Conservation (phyloP, 305 asterid genomes). For the Plantago rigida region DNA sequence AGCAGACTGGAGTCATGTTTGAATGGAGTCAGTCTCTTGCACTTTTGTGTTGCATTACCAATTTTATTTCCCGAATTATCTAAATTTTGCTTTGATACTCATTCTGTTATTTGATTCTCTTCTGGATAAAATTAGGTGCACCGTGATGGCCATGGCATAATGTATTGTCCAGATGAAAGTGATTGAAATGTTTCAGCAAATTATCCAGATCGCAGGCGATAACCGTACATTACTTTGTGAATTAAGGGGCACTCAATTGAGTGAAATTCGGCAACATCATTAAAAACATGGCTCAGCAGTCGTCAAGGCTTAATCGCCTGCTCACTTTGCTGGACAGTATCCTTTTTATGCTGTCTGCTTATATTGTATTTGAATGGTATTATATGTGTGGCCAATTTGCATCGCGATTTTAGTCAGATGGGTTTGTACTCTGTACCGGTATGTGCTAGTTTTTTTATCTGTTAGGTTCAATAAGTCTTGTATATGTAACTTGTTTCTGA, state of each 20-base stretch:
- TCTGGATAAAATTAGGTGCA: slow-evolving; percentile 20
- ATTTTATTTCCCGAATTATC: slow-evolving; percentile 10
- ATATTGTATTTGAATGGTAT: not conserved
- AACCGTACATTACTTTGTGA: slow-evolving; percentile 22
- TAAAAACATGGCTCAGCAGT: slow-evolving; percentile 75
- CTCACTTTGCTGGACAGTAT: slow-evolving; percentile 95
- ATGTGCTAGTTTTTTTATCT: no score
- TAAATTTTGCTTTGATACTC: not conserved
- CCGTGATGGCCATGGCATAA: slow-evolving; percentile 22
- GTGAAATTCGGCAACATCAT: slow-evolving; percentile 29
- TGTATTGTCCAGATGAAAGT: slow-evolving; percentile 26
- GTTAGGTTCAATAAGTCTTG: no score
- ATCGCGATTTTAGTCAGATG: not conserved
- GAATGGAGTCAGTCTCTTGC: not conserved
- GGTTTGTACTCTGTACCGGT: no score
- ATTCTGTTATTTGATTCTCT: slow-evolving; percentile 19
- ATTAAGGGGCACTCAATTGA: slow-evolving; percentile 28
- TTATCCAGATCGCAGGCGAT: slow-evolving; percentile 26
- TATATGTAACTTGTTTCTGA: no score
- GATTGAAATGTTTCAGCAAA: slow-evolving; percentile 24
- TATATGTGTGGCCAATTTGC: not conserved
- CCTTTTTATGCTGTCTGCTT: slow-evolving; percentile 32
- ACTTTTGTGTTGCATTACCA: slow-evolving; percentile 6
- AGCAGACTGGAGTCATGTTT: no score
- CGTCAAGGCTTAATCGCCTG: slow-evolving; percentile 82